phyloP scores from a whole-genome alignment of 2,329 filamentous ascomycete genomes.

The Epichloe brachyelytri region DNA sequence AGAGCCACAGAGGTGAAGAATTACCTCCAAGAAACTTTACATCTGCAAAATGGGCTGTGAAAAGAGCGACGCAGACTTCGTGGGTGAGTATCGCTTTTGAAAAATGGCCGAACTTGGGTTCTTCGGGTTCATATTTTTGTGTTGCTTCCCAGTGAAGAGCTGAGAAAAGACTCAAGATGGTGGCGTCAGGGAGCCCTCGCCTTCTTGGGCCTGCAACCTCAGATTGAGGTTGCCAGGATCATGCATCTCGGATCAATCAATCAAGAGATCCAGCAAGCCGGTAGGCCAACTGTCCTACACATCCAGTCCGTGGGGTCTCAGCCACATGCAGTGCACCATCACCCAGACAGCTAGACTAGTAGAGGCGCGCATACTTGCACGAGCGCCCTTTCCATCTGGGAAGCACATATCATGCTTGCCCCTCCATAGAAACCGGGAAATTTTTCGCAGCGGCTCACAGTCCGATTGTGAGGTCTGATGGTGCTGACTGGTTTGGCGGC shows the following conservation, averaged over 20 bases:
- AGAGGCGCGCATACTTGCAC: not conserved
- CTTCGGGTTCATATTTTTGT: no score
- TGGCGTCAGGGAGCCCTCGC: not conserved
- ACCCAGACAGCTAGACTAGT: not conserved
- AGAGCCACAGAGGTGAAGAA: no score
- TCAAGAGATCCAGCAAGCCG: slow-evolving; percentile 4
- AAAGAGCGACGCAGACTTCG: not conserved
- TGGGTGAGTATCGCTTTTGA: not conserved
- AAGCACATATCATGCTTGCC: not conserved
- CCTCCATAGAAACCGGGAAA: no score
- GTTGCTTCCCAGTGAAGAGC: not conserved
- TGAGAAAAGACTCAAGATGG: not conserved
- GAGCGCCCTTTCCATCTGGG: not conserved
- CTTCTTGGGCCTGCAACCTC: not conserved
- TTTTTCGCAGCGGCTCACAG: no score
- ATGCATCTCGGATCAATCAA: slow-evolving; percentile 3
- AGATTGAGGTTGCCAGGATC: not conserved
- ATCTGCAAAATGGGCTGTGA: not conserved
- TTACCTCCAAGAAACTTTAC: not conserved
- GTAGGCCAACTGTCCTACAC: not conserved
- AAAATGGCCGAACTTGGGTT: not conserved
- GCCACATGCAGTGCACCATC: not conserved
- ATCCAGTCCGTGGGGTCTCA: not conserved
- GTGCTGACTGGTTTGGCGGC: no score
- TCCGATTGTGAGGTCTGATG: no score